A percentile compares a stretch with the other conserved stretches of the same genome.
These are phyloP conservation scores for Xylaria telfairii DNA, from an alignment of 495 filamentous ascomycete genomes.

Conservation along the genomic window DNA sequence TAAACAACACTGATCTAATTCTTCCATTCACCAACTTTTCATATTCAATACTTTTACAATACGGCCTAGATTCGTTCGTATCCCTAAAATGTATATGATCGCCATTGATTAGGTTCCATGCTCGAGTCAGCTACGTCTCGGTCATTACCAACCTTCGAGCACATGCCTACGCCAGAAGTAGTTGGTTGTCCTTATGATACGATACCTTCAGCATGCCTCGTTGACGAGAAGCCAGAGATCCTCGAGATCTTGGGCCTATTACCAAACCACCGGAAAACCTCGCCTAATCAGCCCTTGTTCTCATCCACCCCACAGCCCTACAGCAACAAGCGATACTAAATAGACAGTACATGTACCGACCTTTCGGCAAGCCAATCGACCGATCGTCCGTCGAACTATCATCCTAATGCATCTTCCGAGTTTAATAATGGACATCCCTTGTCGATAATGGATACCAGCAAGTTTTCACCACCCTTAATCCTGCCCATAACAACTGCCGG, in stretches of 20 bases:
- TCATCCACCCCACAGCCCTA: not conserved
- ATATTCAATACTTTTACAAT: not conserved
- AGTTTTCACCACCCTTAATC: not conserved
- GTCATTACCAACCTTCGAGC: not conserved
- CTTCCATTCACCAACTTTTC: too few species aligned
- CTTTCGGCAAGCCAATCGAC: not conserved
- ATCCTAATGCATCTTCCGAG: not conserved
- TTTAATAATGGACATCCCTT: not conserved
- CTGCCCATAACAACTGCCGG: not conserved
- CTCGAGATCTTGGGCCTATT: not conserved
- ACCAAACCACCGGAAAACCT: not conserved
- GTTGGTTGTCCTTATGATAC: not conserved
- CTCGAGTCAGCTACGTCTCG: constrained; percentile 11
- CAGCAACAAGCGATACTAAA: not conserved
- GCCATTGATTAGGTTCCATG: not conserved
- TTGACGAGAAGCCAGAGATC: not conserved
- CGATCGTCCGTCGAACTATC: not conserved
- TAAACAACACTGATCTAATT: too few species aligned
- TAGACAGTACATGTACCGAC: not conserved
- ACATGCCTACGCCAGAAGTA: not conserved
- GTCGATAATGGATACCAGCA: not conserved
- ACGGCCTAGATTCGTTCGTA: not conserved
- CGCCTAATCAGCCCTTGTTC: not conserved
- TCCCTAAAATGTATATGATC: not conserved
- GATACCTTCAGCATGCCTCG: not conserved